Evolutionary conservation across 305 asterid genomes (phyloP).

Genomic region (Lippia alba): DNA sequence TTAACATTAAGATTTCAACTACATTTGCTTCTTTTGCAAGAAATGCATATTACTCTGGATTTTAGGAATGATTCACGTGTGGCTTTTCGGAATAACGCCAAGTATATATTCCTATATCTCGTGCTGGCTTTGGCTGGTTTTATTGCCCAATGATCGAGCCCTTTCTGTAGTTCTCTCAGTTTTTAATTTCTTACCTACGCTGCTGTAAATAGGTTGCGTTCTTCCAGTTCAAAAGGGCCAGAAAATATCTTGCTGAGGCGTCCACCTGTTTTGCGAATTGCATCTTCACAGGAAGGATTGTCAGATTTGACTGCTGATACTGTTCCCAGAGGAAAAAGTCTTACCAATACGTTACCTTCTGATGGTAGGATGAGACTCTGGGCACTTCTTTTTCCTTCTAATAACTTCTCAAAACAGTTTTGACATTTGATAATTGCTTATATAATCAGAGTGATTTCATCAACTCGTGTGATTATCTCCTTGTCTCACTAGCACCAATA

Average conservation of each 20-base stretch:
- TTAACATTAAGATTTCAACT: neutral
- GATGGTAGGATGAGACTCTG: slow-evolving; percentile 55
- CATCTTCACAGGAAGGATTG: slow-evolving; percentile 74
- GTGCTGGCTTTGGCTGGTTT: slow-evolving; percentile 7
- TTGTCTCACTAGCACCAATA: too few species aligned
- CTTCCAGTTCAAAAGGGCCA: slow-evolving; percentile 55
- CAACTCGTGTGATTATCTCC: too few species aligned
- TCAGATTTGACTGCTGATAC: slow-evolving; percentile 60
- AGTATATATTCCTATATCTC: neutral
- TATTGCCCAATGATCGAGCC: neutral
- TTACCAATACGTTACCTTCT: slow-evolving; percentile 46
- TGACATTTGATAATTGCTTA: too few species aligned
- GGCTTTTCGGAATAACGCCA: slow-evolving; percentile 4
- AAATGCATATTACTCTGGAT: neutral
- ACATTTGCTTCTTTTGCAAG: neutral
- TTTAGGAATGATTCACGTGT: neutral
- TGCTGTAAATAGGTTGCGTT: slow-evolving; percentile 49
- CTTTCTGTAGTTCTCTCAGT: neutral
- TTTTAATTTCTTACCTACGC: slow-evolving; percentile 29
- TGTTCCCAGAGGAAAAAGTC: slow-evolving; percentile 52
- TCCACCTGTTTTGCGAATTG: slow-evolving; percentile 68
- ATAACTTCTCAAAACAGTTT: neutral
- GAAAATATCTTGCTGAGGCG: slow-evolving; percentile 86
- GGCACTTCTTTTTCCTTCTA: slow-evolving; percentile 3
- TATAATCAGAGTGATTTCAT: too few species aligned